These are phyloP conservation scores for Dovyalis caffra DNA, from an alignment of 345 rosid genomes.

Conservation along the genomic window DNA sequence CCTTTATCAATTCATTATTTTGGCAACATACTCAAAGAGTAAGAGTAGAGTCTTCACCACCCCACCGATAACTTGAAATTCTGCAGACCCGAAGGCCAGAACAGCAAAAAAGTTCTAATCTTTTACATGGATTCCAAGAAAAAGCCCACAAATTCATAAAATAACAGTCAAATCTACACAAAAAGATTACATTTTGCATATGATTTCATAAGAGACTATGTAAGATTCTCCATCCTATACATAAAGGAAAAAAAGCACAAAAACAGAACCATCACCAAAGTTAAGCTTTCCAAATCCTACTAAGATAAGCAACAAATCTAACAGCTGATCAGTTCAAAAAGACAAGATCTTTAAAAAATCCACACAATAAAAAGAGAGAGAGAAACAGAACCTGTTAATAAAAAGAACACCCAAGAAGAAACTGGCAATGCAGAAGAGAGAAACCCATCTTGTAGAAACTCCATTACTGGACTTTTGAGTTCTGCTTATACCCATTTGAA, in stretches of 20 bases:
- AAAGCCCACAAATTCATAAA: slow-evolving; percentile 3
- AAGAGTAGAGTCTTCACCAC: not conserved
- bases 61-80: slow-evolving; percentile 2
- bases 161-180: slow-evolving; percentile 7
- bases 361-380: slow-evolving; percentile 8
- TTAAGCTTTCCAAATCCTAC: not conserved
- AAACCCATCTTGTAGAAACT: slow-evolving; percentile 67
- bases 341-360: slow-evolving; percentile 40
- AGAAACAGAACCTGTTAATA: slow-evolving; percentile 54
- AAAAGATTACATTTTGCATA: slow-evolving; percentile 15
- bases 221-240: slow-evolving; percentile 8
- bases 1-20: not conserved
- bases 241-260: not conserved
- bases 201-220: slow-evolving; percentile 9
- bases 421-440: slow-evolving; percentile 66
- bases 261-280: not conserved
- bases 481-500: slow-evolving; percentile 57
- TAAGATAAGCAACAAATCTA: slow-evolving; percentile 11
- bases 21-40: not conserved
- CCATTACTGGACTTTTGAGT: slow-evolving; percentile 57
- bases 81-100: not conserved
- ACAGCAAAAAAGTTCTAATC: not conserved
- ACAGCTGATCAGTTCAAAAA: slow-evolving; percentile 22
- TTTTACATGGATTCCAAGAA: slow-evolving; percentile 3
- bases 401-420: slow-evolving; percentile 68